phyloP scores from a whole-genome alignment of 768 basidiomycete genomes.

The Coprinellus aureogranulatus region DNA sequence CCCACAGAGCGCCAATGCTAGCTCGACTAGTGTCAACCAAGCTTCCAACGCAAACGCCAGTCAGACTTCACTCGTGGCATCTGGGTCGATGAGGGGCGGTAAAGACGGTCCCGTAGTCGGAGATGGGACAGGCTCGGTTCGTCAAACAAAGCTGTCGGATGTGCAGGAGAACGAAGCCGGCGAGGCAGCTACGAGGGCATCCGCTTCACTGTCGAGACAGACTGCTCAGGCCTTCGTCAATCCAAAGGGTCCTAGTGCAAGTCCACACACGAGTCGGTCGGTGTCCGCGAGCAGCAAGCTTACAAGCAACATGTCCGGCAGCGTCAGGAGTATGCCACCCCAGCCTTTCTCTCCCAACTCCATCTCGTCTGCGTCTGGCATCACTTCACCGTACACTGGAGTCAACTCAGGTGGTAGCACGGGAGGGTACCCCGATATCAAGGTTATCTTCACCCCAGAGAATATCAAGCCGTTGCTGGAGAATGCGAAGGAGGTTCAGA shows the following conservation, averaged over 20 bases:
- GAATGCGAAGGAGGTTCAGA: constrained; percentile 75
- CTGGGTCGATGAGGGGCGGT: not conserved
- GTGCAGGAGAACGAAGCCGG: constrained; percentile 60
- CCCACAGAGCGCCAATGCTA: constrained; percentile 1
- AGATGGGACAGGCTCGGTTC: constrained; percentile 9
- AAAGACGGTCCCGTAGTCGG: not conserved
- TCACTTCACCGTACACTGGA: constrained; percentile 1
- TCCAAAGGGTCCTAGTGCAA: not conserved
- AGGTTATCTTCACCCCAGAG: constrained; percentile 79
- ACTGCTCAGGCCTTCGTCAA: not conserved
- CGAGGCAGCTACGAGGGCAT: not conserved
- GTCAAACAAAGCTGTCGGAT: constrained; percentile 62
- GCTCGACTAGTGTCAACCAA: not conserved
- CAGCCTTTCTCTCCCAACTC: constrained; percentile 29
- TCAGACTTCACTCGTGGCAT: constrained; percentile 1
- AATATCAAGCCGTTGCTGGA: constrained; percentile 81
- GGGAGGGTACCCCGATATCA: constrained; percentile 1
- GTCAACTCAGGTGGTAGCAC: not conserved
- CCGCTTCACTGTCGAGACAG: constrained; percentile 10
- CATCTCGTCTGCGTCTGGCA: not conserved
- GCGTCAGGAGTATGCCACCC: constrained; percentile 64
- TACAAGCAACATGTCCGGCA: constrained; percentile 31
- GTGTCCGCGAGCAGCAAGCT: not conserved
- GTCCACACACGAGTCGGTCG: not conserved
- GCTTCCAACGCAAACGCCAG: not conserved